Conservation (phyloP, 257 asterid species). For the Gentiana dahurica region DNA sequence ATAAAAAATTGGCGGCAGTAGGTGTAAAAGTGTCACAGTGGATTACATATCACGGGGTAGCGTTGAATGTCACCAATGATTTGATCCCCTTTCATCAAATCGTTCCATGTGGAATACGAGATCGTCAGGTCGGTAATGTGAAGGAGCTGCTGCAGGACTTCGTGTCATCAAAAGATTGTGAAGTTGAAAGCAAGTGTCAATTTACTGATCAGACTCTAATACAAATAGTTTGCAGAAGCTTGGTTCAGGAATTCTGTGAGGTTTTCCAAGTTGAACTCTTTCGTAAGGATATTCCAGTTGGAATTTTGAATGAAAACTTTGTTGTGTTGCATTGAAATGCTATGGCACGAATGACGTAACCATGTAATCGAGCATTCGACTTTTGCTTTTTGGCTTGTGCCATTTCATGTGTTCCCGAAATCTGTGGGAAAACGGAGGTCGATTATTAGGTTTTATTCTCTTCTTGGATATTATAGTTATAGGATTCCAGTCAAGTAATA, state of each 20-base stretch:
- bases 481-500: too few relatives aligned
- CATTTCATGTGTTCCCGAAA: too few relatives aligned
- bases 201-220: constrained; percentile 36
- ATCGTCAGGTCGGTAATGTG: constrained; percentile 69
- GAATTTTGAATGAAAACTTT: neutral
- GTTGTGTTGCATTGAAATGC: too few relatives aligned
- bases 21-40: constrained; percentile 70
- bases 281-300: constrained; percentile 9
- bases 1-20: constrained; percentile 68
- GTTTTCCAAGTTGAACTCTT: constrained; percentile 55
- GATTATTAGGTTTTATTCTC: too few relatives aligned
- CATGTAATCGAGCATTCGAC: too few relatives aligned
- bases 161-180: constrained; percentile 2
- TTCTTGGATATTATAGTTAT: too few relatives aligned
- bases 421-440: too few relatives aligned
- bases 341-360: too few relatives aligned
- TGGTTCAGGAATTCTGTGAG: constrained; percentile 51
- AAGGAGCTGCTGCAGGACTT: constrained; percentile 33
- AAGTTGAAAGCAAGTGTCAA: constrained; percentile 10
- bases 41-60: constrained; percentile 78
- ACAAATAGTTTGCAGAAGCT: constrained; percentile 31
- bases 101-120: constrained; percentile 77
- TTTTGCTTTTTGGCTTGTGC: too few relatives aligned
- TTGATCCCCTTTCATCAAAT: constrained; percentile 45
- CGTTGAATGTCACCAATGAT: constrained; percentile 72